Percentiles rank a stretch among this genome's conserved stretches.
These are phyloP conservation scores for Saturnispora zaruensis DNA, from an alignment of 805 yeast genomes.

Conservation along the genomic window DNA sequence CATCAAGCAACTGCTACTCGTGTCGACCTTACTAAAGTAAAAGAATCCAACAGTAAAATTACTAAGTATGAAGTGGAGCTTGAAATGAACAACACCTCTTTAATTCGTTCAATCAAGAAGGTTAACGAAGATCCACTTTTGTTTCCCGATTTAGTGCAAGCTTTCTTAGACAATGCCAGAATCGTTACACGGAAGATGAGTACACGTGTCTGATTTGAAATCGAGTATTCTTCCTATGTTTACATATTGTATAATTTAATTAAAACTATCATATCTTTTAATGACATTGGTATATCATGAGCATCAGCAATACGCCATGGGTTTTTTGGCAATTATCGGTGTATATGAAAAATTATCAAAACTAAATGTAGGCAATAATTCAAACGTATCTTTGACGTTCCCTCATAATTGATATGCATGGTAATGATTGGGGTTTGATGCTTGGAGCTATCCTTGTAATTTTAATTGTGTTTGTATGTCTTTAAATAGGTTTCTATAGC, in stretches of 20 bases:
- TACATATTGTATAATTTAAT: not conserved
- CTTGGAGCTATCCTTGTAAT: not conserved
- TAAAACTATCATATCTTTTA: not conserved
- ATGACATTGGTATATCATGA: not conserved
- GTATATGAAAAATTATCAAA: not conserved
- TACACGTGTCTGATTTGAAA: slow-evolving; percentile 2
- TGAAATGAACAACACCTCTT: slow-evolving; percentile 27
- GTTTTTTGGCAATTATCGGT: not conserved
- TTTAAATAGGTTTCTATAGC: not conserved
- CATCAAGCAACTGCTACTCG: slow-evolving; percentile 67
- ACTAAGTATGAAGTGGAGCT: slow-evolving; percentile 29
- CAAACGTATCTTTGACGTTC: not conserved
- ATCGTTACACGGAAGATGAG: slow-evolving; percentile 28
- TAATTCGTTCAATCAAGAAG: slow-evolving; percentile 25
- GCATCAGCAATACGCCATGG: not conserved
- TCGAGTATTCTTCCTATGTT: not conserved
- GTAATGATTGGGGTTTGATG: not conserved
- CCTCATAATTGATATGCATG: not conserved
- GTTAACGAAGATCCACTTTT: slow-evolving; percentile 32
- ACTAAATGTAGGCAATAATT: not conserved
- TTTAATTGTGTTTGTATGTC: not conserved
- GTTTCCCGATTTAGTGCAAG: slow-evolving; percentile 38
- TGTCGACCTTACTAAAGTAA: slow-evolving; percentile 63
- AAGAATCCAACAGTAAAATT: slow-evolving; percentile 21
- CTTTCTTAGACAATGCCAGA: slow-evolving; percentile 38